Evolutionary conservation across 1,139 yeast genomes (phyloP), one percentile per base, ranked within the genome.

Genomic region (Blastobotrys malaysiensis): DNA sequence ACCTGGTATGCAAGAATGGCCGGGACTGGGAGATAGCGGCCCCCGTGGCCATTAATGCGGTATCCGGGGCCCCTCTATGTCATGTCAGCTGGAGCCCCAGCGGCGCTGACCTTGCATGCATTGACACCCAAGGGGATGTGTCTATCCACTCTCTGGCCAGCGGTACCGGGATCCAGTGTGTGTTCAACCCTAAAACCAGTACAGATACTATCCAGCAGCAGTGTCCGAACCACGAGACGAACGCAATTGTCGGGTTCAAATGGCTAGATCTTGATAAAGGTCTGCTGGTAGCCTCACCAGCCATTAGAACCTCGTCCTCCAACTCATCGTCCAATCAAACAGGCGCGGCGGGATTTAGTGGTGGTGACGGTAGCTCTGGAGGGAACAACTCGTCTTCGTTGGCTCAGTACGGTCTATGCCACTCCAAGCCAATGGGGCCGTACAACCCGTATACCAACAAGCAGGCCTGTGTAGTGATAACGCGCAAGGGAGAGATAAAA

Each of bases 241-340:
- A 65, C 50, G 58, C 68, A 47, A 61, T 84, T 4, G 73, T 81
- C 9, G 80, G 84, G 0, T 78, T 84, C 66, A 79, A 81, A 60
- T 87, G 95, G 95, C 72, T 87, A 46, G 82, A 82, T 51, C 73
- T 81, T 13, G 88, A 85, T 52, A 86, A 86, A 61, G 79, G 85
- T 73, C 82, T 64, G 27, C 54, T 63, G 22, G 50, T 67, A 26
- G 62, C 67, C 4, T 59, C 63, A 6, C 70, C 69, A 1, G 69
- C 69, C 1, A 53, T 57, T 43, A 39, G 58, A 39, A 56, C 54
- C 51, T 16, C 50, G 45, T 36, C 55, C 45, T 45, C 51, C 53
- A 31, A 52, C 22, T 53, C 55, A 13, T 43, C 59, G n/a, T n/a
- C n/a, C n/a, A n/a, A n/a, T n/a, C n/a, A n/a, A n/a, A n/a, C n/a